Base-by-base conservation (phyloP, 2,329 filamentous ascomycete species). In the Colletotrichum tabaci region DNA sequence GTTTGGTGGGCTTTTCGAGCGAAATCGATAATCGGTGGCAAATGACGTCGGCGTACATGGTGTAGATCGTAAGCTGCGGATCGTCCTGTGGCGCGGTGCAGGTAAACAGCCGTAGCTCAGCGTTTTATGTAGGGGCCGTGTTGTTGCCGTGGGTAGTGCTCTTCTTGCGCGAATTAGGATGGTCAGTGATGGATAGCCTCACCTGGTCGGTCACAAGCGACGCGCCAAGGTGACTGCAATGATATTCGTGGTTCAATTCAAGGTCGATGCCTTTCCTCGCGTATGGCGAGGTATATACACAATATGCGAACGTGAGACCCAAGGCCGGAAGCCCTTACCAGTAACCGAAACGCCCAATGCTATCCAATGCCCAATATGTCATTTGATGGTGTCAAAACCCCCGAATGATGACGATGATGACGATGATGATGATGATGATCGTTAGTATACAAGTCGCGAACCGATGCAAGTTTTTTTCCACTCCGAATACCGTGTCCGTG, bases 381-480 rank as follows among this genome's bases (percentile, higher is more conserved):
- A 68, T 71, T 63, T 62, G 58, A 58, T n/a, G 66, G 58, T 71
- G 67, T 65, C 61, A 56, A 60, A 71, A 55, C 58, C 69, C 53
- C 69, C 21, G 42, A 55, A 44, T 58, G 53, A 52, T 61, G 58
- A 61, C 50, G 66, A 70, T 69, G 66, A 66, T 52, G 52, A 65
- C 66, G 62, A 68, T 57, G 66, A 70, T 69, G 61, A 66, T 52
- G 52, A 65, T 69, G 62, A 71, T 50, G 53, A 60, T 69, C 69
- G 65, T 71, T 71, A 71, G 65, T 71, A 53, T 71, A 69, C 69
- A 71, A 69, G 60, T 71, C 65, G 68, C 68, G 58, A 71, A 58
- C 60, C 69, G 58, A 71, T 71, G 69, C 65, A 64, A 55, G 42
- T 72, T 72, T 52, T 56, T 72, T 70, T 49, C 70, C 70, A 61